Conservation (phyloP, 2,329 filamentous ascomycete genomes). For the Pleoardoris graminearum region DNA sequence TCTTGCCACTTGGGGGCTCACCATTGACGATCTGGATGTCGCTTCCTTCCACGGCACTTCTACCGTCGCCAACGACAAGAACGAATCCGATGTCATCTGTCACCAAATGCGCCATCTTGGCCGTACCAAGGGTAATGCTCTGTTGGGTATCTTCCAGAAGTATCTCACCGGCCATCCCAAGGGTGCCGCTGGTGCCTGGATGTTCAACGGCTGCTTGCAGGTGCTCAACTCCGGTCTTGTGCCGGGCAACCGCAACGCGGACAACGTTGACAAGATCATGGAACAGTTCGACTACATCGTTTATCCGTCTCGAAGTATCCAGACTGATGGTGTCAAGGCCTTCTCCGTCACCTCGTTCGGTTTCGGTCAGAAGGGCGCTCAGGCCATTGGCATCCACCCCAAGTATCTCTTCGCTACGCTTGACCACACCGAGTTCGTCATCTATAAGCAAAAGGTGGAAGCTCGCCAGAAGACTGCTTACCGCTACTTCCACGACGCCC, state of each 20-base stretch:
- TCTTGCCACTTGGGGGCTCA: conserved; percentile 96
- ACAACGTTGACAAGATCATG: conserved; percentile 95
- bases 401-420: conserved; percentile 95
- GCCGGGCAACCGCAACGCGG: conserved; percentile 95
- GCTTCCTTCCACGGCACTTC: conserved; percentile 99
- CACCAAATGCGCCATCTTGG: conserved; percentile 94
- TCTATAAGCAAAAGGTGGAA: conserved; percentile 86
- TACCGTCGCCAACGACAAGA: conserved; percentile 99
- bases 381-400: conserved; percentile 95
- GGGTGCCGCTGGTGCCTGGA: conserved; percentile 98
- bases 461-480: conserved; percentile 98
- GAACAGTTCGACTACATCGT: conserved; percentile 98
- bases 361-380: conserved; percentile 98
- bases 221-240: conserved; percentile 93
- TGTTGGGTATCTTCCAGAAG: conserved; percentile 98
- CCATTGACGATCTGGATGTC: conserved; percentile 91
- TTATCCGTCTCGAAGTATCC: conserved; percentile 91
- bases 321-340: conserved; percentile 97
- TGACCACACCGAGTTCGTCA: conserved; percentile 77
- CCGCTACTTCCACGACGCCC: conserved; percentile 95
- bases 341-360: conserved; percentile 99
- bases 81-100: conserved; percentile 96
- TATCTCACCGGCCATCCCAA: conserved; percentile 98
- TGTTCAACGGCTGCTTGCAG: conserved; percentile 98
- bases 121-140: conserved; percentile 92